A percentile compares a stretch with the other conserved stretches of the same genome.
phyloP scores from a whole-genome alignment of 352 stramenopile genomes.

The Globisporangium yorkense region DNA sequence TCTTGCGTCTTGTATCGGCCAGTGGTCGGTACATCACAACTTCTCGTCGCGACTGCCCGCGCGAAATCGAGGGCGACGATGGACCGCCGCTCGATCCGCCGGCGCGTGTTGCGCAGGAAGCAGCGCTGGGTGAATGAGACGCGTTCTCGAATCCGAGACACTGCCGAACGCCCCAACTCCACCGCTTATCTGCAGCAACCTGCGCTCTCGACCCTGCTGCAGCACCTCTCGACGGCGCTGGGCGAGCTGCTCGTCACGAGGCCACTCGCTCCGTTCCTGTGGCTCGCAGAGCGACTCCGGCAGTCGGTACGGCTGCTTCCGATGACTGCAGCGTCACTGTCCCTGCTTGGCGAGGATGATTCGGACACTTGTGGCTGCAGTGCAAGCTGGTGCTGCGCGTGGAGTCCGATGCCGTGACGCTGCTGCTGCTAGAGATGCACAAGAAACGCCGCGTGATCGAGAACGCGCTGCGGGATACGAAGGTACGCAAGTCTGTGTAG shows the following conservation, averaged over 20 bases:
- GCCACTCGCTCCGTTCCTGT: slow-evolving; percentile 39
- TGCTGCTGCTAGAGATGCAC: slow-evolving; percentile 63
- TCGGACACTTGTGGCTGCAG: slow-evolving; percentile 10
- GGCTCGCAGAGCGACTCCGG: slow-evolving; percentile 56
- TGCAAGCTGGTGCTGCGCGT: slow-evolving; percentile 55
- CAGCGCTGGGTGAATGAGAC: slow-evolving; percentile 23
- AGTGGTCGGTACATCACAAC: no score
- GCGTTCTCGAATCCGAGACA: slow-evolving; percentile 4
- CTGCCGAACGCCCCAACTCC: slow-evolving; percentile 24
- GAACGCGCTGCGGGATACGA: slow-evolving; percentile 39
- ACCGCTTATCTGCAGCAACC: slow-evolving; percentile 29
- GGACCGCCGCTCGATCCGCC: slow-evolving; percentile 3
- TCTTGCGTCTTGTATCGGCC: no score
- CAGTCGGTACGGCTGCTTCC: slow-evolving; percentile 22
- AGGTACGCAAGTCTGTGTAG: slow-evolving; percentile 9
- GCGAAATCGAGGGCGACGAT: not conserved
- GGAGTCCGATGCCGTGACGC: slow-evolving; percentile 28
- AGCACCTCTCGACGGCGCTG: slow-evolving; percentile 47
- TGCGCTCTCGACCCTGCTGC: slow-evolving; percentile 28
- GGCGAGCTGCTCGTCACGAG: slow-evolving; percentile 40
- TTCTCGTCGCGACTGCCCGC: no score
- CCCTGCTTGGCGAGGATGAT: not conserved
- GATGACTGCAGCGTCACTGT: not conserved
- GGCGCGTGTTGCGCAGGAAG: slow-evolving; percentile 10
- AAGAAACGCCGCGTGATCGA: slow-evolving; percentile 65